A percentile compares a stretch with the other conserved stretches of the same genome.
phyloP scores from a whole-genome alignment of 2,329 filamentous ascomycete species.

The Neospermospora avenae region DNA sequence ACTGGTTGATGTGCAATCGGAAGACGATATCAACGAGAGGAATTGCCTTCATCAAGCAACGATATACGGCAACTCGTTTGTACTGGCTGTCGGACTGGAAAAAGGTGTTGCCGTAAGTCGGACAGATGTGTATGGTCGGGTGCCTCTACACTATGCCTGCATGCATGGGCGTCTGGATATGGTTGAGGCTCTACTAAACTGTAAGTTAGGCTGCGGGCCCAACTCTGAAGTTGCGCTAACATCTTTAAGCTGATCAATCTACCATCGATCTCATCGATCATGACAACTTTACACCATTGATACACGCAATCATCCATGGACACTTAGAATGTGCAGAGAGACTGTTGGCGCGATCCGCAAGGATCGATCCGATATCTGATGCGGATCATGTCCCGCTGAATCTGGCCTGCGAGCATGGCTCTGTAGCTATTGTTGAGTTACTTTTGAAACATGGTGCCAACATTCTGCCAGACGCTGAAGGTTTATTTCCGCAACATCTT shows the following conservation, averaged over 20 bases:
- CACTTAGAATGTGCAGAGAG: slow-evolving; percentile 76
- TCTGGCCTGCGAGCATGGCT: slow-evolving; percentile 90
- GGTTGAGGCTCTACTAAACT: slow-evolving; percentile 68
- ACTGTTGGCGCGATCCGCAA: slow-evolving; percentile 73
- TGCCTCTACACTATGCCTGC: slow-evolving; percentile 92
- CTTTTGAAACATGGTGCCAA: slow-evolving; percentile 76
- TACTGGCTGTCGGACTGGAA: slow-evolving; percentile 72
- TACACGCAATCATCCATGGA: slow-evolving; percentile 90
- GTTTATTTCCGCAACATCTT: slow-evolving; percentile 93
- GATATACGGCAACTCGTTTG: slow-evolving; percentile 81
- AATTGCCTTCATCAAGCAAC: slow-evolving; percentile 97
- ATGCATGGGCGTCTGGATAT: slow-evolving; percentile 89
- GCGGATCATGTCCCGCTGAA: slow-evolving; percentile 93
- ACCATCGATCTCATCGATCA: slow-evolving; percentile 90
- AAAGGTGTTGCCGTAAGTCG: slow-evolving; percentile 73
- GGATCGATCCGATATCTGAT: slow-evolving; percentile 80
- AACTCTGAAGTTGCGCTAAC: slow-evolving; percentile 11
- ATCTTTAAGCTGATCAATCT: slow-evolving; percentile 55
- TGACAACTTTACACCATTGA: slow-evolving; percentile 94
- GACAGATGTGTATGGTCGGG: slow-evolving; percentile 89
- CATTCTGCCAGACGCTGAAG: slow-evolving; percentile 92
- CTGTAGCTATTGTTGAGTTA: slow-evolving; percentile 77
- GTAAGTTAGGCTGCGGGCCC: slow-evolving; percentile 38
- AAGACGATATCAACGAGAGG: slow-evolving; percentile 96
- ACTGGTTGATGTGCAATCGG: slow-evolving; percentile 84